These are phyloP conservation scores for Xylariaceae sp. DNA, from an alignment of 2,329 filamentous ascomycete genomes.

Conservation along the genomic window DNA sequence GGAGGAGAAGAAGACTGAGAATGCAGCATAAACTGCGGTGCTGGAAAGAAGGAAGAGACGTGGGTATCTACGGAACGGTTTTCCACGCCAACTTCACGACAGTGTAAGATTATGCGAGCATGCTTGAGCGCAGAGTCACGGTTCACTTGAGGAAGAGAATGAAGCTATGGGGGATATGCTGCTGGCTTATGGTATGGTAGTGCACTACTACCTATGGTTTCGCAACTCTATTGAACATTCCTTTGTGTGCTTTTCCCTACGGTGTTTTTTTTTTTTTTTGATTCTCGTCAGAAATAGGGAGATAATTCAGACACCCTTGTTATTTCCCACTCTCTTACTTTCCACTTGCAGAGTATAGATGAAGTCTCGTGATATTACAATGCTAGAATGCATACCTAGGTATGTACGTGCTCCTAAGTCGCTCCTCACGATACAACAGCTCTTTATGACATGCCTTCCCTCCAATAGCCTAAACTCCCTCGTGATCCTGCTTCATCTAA, in stretches of 20 bases:
- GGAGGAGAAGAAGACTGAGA: conserved; percentile 29
- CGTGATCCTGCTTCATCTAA: too few relatives aligned
- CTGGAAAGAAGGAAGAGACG: background rate
- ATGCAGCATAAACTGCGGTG: conserved; percentile 20
- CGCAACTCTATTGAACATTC: background rate
- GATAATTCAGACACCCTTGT: background rate
- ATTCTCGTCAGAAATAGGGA: background rate
- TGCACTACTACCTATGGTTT: too few relatives aligned
- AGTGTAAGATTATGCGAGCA: conserved; percentile 5
- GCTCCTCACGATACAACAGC: too few relatives aligned
- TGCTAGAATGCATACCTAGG: too few relatives aligned
- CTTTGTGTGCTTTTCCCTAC: conserved; percentile 3
- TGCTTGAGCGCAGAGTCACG: background rate
- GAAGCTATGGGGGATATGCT: background rate
- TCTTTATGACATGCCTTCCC: too few relatives aligned
- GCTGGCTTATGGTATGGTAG: background rate
- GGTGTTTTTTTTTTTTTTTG: background rate
- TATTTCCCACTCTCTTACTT: background rate
- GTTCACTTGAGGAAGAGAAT: background rate
- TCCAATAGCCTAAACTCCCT: too few relatives aligned
- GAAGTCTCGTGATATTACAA: too few relatives aligned
- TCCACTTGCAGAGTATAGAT: background rate
- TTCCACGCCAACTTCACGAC: background rate
- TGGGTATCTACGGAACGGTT: background rate
- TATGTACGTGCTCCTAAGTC: too few relatives aligned